Conservation (phyloP, 805 yeast species). For the Ogataea trehalophila region DNA sequence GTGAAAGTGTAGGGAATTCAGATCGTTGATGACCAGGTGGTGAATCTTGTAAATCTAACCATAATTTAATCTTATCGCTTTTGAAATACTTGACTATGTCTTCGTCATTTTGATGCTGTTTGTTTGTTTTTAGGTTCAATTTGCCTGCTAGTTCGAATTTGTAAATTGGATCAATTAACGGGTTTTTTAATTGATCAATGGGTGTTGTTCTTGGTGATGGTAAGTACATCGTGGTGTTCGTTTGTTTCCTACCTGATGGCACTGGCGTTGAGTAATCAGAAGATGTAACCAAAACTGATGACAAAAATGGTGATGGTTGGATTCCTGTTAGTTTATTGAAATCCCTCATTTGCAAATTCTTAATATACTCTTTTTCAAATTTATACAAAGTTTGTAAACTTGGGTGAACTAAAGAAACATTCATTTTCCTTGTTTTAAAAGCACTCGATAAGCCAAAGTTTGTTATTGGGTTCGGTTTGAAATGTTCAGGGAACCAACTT, state of each 20-base stretch:
- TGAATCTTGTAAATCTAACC: constrained; percentile 28
- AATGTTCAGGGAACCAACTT: constrained; percentile 35
- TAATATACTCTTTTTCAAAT: constrained; percentile 17
- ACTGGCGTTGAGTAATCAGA: no score
- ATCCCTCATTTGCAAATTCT: constrained; percentile 18
- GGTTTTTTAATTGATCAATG: constrained; percentile 18
- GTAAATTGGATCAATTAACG: constrained; percentile 21
- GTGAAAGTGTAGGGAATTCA: constrained; percentile 58
- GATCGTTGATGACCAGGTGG: constrained; percentile 59
- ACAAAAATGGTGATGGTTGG: not conserved
- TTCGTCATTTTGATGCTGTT: constrained; percentile 15
- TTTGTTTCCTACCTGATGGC: not conserved
- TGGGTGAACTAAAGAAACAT: constrained; percentile 17
- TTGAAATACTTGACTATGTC: constrained; percentile 2
- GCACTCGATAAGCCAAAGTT: constrained; percentile 18
- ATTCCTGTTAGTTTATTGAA: constrained; percentile 21
- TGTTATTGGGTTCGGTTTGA: constrained; percentile 27
- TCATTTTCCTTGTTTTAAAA: constrained; percentile 19
- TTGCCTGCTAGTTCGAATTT: constrained; percentile 20
- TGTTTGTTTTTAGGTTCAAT: constrained; percentile 1
- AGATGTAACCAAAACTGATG: no score
- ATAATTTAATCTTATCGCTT: constrained; percentile 23
- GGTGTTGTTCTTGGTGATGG: constrained; percentile 25
- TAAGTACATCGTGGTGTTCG: not conserved
- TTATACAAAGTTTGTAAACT: constrained; percentile 19